These are phyloP conservation scores for Apiotrichum siamense DNA, from an alignment of 1,284 basidiomycete genomes.

Conservation along the genomic window DNA sequence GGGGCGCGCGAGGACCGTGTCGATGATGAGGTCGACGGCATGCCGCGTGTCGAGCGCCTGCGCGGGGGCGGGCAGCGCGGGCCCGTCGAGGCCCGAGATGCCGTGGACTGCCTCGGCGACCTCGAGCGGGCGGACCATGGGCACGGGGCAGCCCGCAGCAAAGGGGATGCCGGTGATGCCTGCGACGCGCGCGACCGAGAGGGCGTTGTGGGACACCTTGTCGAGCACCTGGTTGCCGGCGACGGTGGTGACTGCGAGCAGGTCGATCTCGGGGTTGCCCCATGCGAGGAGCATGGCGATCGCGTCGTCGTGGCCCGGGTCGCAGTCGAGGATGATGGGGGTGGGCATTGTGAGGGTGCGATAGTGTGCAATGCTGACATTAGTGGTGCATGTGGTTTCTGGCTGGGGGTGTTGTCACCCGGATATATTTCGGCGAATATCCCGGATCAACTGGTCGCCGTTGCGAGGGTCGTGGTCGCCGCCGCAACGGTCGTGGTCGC, in stretches of 20 bases:
- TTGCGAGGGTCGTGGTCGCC: too few relatives aligned
- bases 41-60: slow-evolving; percentile 4
- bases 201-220: slow-evolving; percentile 16
- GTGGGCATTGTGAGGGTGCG: background rate
- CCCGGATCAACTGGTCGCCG: too few relatives aligned
- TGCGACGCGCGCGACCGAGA: slow-evolving; percentile 12
- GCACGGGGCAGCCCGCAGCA: slow-evolving; percentile 1
- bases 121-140: slow-evolving; percentile 1
- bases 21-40: slow-evolving; percentile 13
- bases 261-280: slow-evolving; percentile 18
- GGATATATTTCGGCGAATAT: too few relatives aligned
- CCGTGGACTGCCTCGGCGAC: slow-evolving; percentile 13
- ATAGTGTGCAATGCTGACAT: too few relatives aligned
- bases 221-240: slow-evolving; percentile 19
- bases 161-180: slow-evolving; percentile 12
- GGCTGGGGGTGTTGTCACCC: too few relatives aligned
- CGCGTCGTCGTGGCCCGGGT: slow-evolving; percentile 24
- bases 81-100: slow-evolving; percentile 11
- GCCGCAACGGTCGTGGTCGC: too few relatives aligned
- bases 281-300: slow-evolving; percentile 19
- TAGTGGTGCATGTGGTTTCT: too few relatives aligned
- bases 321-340: slow-evolving; percentile 22
- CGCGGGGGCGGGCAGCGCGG: slow-evolving; percentile 4
- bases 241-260: slow-evolving; percentile 19
- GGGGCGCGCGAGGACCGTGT: slow-evolving; percentile 9